phyloP scores from a whole-genome alignment of 2,329 filamentous ascomycete genomes.

The Tetracladium maxilliforme region DNA sequence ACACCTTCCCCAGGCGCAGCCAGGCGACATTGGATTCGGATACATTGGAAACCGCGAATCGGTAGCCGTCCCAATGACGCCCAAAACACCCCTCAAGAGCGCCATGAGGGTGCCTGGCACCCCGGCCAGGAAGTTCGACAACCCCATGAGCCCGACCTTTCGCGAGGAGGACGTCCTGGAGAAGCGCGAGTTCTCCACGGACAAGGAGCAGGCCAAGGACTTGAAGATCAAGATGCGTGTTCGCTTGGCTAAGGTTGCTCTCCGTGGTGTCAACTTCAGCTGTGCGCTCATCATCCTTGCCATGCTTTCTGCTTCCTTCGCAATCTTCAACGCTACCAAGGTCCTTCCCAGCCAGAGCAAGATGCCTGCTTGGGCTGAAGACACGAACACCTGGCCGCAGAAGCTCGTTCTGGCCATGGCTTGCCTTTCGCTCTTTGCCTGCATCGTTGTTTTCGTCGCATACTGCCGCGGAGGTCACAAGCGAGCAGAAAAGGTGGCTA shows the following conservation, averaged over 20 bases:
- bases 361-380: conserved; percentile 70
- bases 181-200: conserved; percentile 66
- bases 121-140: conserved; percentile 54
- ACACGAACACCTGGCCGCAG: conserved; percentile 80
- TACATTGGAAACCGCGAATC: conserved; percentile 54
- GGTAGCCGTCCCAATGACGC: conserved; percentile 48
- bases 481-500: conserved; percentile 79
- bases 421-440: conserved; percentile 66
- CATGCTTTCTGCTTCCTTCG: conserved; percentile 77
- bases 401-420: conserved; percentile 67
- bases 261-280: conserved; percentile 93
- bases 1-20: conserved; percentile 48
- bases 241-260: conserved; percentile 81
- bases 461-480: conserved; percentile 82
- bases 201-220: conserved; percentile 77
- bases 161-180: conserved; percentile 76
- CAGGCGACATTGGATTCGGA: conserved; percentile 83
- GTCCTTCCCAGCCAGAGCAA: conserved; percentile 59
- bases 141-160: conserved; percentile 84
- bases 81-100: conserved; percentile 74
- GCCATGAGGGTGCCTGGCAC: conserved; percentile 81
- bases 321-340: conserved; percentile 85
- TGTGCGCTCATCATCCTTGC: conserved; percentile 90
- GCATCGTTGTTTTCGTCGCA: conserved; percentile 64
- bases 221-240: conserved; percentile 85